phyloP scores from a whole-genome alignment of 2,329 filamentous ascomycete genomes.

The Talaromyces sp. region DNA sequence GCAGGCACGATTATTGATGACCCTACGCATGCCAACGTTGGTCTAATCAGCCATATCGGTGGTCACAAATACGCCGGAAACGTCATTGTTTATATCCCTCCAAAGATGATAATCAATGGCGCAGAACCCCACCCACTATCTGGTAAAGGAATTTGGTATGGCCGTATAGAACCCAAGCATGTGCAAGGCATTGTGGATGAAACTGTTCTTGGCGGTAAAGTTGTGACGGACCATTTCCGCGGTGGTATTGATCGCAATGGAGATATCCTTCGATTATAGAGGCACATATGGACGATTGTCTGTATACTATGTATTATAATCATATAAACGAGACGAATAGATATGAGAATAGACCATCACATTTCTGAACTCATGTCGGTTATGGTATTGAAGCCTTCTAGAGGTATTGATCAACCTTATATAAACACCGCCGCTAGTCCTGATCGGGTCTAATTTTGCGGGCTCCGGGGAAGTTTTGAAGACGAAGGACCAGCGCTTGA shows the following conservation, averaged over 20 bases:
- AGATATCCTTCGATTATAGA: slow-evolving; percentile 66
- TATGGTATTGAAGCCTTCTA: too few relatives aligned
- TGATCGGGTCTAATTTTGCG: slow-evolving; percentile 21
- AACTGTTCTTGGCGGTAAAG: slow-evolving; percentile 83
- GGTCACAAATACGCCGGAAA: slow-evolving; percentile 97
- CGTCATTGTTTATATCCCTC: slow-evolving; percentile 75
- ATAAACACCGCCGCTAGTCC: slow-evolving; percentile 21
- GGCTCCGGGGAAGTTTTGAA: slow-evolving; percentile 26
- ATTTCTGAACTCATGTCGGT: background rate
- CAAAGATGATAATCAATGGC: slow-evolving; percentile 30
- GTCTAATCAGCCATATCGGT: slow-evolving; percentile 76
- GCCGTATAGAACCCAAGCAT: slow-evolving; percentile 78
- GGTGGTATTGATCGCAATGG: slow-evolving; percentile 80
- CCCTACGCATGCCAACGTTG: slow-evolving; percentile 42
- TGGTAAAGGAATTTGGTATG: slow-evolving; percentile 74
- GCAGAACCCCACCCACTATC: slow-evolving; percentile 37
- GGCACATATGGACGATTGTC: slow-evolving; percentile 21
- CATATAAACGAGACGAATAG: background rate
- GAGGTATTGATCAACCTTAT: background rate
- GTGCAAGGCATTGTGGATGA: slow-evolving; percentile 87
- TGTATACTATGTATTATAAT: slow-evolving; percentile 5
- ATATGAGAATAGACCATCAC: background rate
- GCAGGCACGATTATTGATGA: slow-evolving; percentile 29
- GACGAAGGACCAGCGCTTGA: slow-evolving; percentile 1
- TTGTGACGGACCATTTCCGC: slow-evolving; percentile 78